Base-by-base conservation (phyloP, 1,139 yeast genomes). In the Suhomyces atakaporum region DNA sequence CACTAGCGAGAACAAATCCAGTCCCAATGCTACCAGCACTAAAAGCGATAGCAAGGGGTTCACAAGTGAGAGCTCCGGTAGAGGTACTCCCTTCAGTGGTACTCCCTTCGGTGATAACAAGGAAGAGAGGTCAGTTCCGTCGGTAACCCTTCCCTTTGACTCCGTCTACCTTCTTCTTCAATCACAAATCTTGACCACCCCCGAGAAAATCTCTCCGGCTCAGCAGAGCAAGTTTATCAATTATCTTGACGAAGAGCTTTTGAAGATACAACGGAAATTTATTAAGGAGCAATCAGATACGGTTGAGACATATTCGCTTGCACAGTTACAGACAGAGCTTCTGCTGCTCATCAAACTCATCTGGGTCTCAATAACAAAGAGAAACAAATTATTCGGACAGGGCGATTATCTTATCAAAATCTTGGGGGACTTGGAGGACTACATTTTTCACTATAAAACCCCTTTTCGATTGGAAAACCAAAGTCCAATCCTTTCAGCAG, bases 381-480 rank as follows among this genome's bases (percentile, higher is more conserved):
- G 52, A 29, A 51, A 47, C 30, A 35, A 54, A 44, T 42, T 64
- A 15, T 75, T 72, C 51, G 85, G 84, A 0, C 90, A 82, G 54
- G 64, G 68, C 0, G 78, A 79, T 38, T 84, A 81, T 46, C 60
- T 82, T 16, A 64, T 84, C 23, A 73, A 73, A 40, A 69, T 84
- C 4, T 66, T 84, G 40, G 86, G 84, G 29, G 90, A 83, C 45
- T 55, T 83, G 35, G 77, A 81, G 33, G 92, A 84, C 45, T 84
- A 75, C 47, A 40, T 77, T 16, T 66, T 60, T 18, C 77, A 74
- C 51, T 79, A 75, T 42, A 51, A 56, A 1, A 36, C 40, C 16
- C 35, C 39, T 5, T 44, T 46, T 20, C 33, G 32, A 13, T 27
- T 49, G n/a, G 26, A 35, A 10, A 28, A 30, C 3, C 22, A 10